These are phyloP conservation scores for Coniochaeta sp. DNA, from an alignment of 2,329 filamentous ascomycete species.

Conservation along the genomic window DNA sequence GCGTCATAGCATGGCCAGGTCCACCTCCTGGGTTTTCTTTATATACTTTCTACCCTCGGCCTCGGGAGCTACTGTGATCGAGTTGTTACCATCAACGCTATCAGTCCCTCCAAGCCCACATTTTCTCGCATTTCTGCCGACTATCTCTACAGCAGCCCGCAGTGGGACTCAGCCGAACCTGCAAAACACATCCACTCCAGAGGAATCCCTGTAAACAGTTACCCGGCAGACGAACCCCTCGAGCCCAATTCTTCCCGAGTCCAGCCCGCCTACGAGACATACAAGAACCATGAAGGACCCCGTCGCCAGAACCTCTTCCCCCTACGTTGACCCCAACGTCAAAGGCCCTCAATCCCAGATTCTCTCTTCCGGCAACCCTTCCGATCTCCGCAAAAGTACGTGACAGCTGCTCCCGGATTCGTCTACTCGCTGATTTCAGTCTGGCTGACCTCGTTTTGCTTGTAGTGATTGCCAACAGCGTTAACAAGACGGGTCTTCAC, in stretches of 20 bases:
- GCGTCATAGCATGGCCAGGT: background rate
- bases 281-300: constrained; percentile 30
- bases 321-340: constrained; percentile 34
- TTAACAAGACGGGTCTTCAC: constrained; percentile 92
- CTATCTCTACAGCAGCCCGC: background rate
- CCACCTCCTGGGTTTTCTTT: constrained; percentile 5
- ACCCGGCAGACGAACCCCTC: background rate
- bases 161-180: background rate
- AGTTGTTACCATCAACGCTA: constrained; percentile 3
- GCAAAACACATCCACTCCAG: background rate
- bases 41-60: constrained; percentile 8
- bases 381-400: constrained; percentile 21
- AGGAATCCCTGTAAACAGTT: background rate
- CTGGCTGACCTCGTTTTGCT: constrained; percentile 8
- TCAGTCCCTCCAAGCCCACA: constrained; percentile 1
- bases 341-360: constrained; percentile 36
- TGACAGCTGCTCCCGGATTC: constrained; percentile 11
- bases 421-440: background rate
- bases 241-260: constrained; percentile 2
- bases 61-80: constrained; percentile 6
- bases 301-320: constrained; percentile 34
- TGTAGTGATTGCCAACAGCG: constrained; percentile 48
- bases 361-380: constrained; percentile 22
- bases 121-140: background rate
- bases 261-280: background rate